Evolutionary conservation across 352 stramenopile genomes (phyloP).

Genomic region (Phytophthora pistaciae): DNA sequence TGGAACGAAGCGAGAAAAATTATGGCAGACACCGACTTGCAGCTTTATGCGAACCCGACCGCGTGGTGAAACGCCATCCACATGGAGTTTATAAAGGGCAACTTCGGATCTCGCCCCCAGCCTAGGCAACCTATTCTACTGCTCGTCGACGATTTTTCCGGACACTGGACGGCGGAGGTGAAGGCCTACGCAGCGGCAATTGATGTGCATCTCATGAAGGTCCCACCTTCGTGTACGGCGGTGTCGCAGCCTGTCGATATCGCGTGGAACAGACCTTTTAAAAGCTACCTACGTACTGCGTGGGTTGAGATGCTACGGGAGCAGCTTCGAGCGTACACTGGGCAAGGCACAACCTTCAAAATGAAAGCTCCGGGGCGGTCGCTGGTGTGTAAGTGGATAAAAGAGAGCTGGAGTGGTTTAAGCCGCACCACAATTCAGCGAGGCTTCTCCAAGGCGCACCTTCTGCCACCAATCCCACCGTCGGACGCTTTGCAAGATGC

Average conservation of each 20-base stretch:
- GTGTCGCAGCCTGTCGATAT: not conserved
- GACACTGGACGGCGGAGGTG: not conserved
- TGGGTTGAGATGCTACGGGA: not conserved
- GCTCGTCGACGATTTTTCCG: not conserved
- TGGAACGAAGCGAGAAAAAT: not conserved
- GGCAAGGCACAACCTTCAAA: not conserved
- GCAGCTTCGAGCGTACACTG: not conserved
- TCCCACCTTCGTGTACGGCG: not conserved
- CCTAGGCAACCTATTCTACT: not conserved
- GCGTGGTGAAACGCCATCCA: not conserved
- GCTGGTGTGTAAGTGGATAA: not conserved
- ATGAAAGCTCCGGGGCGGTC: not conserved
- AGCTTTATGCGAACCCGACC: not conserved
- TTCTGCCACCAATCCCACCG: not conserved
- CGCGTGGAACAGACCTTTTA: not conserved
- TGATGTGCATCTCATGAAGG: not conserved
- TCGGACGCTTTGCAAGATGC: not conserved
- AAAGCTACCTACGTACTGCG: not conserved
- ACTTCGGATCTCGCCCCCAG: not conserved
- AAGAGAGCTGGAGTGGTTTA: not conserved
- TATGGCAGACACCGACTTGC: not conserved
- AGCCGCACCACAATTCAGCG: not conserved
- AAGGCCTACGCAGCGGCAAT: not conserved
- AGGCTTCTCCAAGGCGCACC: not conserved
- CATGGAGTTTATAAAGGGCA: not conserved